Conservation (phyloP, 2,329 filamentous ascomycete species). For the Trichoderma harzianum region DNA sequence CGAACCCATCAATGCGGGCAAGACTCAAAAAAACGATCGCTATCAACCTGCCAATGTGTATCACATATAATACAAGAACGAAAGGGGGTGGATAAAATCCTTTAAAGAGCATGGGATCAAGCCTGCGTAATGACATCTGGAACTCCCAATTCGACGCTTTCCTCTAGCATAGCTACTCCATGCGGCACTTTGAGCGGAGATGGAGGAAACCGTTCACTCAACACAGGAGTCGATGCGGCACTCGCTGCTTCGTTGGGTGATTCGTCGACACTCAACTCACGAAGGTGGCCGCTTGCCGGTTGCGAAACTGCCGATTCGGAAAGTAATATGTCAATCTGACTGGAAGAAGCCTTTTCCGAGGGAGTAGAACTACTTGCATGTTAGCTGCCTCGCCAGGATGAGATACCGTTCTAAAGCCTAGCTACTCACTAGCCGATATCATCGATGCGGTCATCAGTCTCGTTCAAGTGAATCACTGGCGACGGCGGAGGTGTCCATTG, state of each 20-base stretch:
- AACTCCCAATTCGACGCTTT: constrained; percentile 47
- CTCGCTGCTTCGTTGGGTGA: not conserved
- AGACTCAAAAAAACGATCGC: constrained; percentile 7
- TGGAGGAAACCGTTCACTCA: constrained; percentile 18
- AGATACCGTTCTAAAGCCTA: not conserved
- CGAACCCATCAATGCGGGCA: not conserved
- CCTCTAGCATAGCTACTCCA: constrained; percentile 55
- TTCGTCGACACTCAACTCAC: constrained; percentile 4
- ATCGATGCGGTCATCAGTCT: not conserved
- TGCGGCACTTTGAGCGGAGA: constrained; percentile 44
- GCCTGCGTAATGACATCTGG: constrained; percentile 40
- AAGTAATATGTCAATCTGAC: not conserved
- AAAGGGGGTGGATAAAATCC: not conserved
- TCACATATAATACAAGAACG: not conserved
- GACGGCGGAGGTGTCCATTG: constrained; percentile 25
- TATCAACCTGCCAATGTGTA: not conserved
- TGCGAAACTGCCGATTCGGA: not conserved
- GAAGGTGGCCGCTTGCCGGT: not conserved
- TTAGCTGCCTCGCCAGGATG: not conserved
- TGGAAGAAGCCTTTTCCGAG: not conserved
- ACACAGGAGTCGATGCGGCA: not conserved
- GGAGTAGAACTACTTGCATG: not conserved
- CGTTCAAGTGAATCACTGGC: not conserved
- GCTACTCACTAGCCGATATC: not conserved
- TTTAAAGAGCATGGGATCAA: not conserved